Evolutionary conservation across 495 filamentous ascomycete genomes (phyloP).

Genomic region (Chaetomium tenue): DNA sequence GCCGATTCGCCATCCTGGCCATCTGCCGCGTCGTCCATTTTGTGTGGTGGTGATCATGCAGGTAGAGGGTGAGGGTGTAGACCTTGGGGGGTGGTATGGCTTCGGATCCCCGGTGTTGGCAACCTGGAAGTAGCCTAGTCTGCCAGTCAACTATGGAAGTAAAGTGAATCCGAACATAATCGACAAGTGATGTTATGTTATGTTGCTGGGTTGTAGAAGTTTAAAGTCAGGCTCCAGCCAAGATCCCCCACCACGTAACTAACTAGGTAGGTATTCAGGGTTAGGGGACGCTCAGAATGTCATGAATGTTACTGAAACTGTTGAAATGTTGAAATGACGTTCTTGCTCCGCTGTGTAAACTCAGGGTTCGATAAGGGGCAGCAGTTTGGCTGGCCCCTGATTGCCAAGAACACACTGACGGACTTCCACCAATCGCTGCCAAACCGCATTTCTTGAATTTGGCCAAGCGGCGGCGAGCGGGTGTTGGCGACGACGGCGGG

Average conservation of each 20-base stretch:
- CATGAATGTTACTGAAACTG: background rate
- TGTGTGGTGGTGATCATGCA: slow-evolving; percentile 14
- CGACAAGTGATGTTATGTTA: background rate
- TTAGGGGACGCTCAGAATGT: background rate
- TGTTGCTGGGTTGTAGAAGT: background rate
- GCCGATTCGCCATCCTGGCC: slow-evolving; percentile 22
- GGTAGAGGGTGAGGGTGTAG: background rate
- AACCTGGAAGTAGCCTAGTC: background rate
- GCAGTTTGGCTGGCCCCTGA: too few relatives aligned
- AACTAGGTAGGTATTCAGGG: too few relatives aligned
- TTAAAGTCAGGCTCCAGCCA: slow-evolving; percentile 5
- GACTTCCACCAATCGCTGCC: slow-evolving; percentile 10
- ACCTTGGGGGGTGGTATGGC: background rate
- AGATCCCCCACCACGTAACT: background rate
- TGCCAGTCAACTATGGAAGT: background rate
- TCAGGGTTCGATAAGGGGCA: too few relatives aligned
- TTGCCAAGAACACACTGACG: slow-evolving; percentile 13
- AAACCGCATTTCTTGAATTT: slow-evolving; percentile 6
- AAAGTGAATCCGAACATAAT: background rate
- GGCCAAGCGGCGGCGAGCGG: too few relatives aligned
- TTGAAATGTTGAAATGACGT: too few relatives aligned
- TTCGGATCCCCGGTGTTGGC: background rate
- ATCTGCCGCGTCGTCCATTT: slow-evolving; percentile 28
- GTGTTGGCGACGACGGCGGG: too few relatives aligned
- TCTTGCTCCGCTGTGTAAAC: too few relatives aligned